These are phyloP conservation scores for Botrytis aclada DNA, from an alignment of 2,329 filamentous ascomycete genomes.

Conservation along the genomic window DNA sequence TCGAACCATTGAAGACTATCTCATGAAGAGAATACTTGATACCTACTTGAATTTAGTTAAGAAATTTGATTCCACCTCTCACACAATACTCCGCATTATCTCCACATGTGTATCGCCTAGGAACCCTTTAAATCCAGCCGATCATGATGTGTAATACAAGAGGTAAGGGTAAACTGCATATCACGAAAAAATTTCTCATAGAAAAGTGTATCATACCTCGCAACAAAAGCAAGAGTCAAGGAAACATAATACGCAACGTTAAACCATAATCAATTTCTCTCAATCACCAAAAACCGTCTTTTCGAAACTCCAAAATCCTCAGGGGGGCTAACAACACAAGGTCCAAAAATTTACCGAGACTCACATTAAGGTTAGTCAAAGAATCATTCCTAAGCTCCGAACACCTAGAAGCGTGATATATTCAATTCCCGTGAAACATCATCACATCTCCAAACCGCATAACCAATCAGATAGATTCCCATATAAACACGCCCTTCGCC, in stretches of 20 bases:
- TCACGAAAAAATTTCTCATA: slow-evolving; percentile 14
- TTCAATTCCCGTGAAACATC: not conserved
- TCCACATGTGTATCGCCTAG: not conserved
- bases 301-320: not conserved
- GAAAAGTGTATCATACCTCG: slow-evolving; percentile 14
- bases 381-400: too few relatives aligned
- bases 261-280: too few relatives aligned
- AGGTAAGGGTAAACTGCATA: slow-evolving; percentile 4
- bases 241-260: too few relatives aligned
- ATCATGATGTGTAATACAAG: not conserved
- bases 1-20: not conserved
- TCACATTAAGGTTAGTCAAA: too few relatives aligned
- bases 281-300: not conserved
- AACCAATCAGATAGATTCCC: not conserved
- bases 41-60: not conserved
- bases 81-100: too few relatives aligned
- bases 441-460: not conserved
- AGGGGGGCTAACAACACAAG: too few relatives aligned
- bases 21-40: not conserved
- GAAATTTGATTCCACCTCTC: not conserved
- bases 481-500: not conserved
- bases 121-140: not conserved
- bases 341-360: not conserved
- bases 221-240: slow-evolving; percentile 10
- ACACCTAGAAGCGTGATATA: too few relatives aligned